A percentile compares a stretch with the other conserved stretches of the same genome.
Evolutionary conservation across 75 land plant species (phyloP).

Genomic region (Chamaecyparis obtusa): DNA sequence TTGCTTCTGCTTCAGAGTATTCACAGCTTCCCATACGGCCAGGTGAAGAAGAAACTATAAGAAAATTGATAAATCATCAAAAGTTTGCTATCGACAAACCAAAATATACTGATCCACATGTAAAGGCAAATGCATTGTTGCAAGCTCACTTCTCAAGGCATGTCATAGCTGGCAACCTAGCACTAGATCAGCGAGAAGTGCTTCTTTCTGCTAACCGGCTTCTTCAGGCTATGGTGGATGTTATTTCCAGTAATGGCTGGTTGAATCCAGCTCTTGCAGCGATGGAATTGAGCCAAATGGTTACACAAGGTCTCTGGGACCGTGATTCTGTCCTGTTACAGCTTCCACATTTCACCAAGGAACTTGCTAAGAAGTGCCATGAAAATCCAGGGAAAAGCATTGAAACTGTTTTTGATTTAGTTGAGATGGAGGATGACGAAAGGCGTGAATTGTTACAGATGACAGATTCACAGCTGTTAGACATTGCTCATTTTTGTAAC

Average conservation of each 20-base stretch:
- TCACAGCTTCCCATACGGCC: slow-evolving; percentile 78
- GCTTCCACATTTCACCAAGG: too few relatives aligned
- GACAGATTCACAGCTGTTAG: slow-evolving; percentile 44
- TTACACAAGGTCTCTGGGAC: slow-evolving; percentile 48
- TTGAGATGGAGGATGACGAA: slow-evolving; percentile 95
- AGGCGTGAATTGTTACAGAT: slow-evolving; percentile 83
- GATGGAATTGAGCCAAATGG: slow-evolving; percentile 97
- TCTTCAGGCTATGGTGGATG: slow-evolving; percentile 98
- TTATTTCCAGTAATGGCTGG: slow-evolving; percentile 92
- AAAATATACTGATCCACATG: slow-evolving; percentile 80
- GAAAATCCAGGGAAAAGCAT: slow-evolving; percentile 74
- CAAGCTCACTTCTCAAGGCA: slow-evolving; percentile 53
- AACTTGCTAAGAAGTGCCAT: slow-evolving; percentile 20
- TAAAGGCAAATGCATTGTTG: slow-evolving; percentile 85
- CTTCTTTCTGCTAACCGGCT: slow-evolving; percentile 28
- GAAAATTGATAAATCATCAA: slow-evolving; percentile 81
- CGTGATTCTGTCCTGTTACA: too few relatives aligned
- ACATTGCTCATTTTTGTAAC: too few relatives aligned
- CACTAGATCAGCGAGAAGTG: too few relatives aligned
- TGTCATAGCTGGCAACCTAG: too few relatives aligned
- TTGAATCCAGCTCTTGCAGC: slow-evolving; percentile 77
- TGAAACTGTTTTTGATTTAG: slow-evolving; percentile 81
- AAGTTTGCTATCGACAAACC: slow-evolving; percentile 86
- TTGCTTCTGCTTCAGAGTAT: slow-evolving; percentile 85
- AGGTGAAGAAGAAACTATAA: slow-evolving; percentile 81